These are phyloP conservation scores for Chamaecyparis obtusa DNA, from an alignment of 75 land plant species.

Conservation along the genomic window DNA sequence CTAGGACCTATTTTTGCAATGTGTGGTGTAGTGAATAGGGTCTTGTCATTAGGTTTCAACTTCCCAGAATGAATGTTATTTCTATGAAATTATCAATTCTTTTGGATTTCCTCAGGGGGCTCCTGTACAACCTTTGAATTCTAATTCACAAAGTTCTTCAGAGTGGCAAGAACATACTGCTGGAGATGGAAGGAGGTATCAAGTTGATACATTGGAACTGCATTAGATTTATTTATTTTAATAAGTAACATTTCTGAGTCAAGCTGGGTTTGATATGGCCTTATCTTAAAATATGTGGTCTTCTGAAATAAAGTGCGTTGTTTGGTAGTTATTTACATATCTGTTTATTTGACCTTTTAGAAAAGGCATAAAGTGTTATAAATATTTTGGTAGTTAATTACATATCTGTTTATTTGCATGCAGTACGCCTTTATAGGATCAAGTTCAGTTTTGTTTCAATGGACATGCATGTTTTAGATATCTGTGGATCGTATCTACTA, in stretches of 20 bases:
- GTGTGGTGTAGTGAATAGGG: not conserved
- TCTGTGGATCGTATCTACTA: not conserved
- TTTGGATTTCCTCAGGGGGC: slow-evolving; percentile 21
- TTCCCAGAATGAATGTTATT: too few relatives aligned
- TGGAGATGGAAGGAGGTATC: slow-evolving; percentile 76
- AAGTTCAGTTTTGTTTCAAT: not conserved
- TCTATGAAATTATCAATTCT: not conserved
- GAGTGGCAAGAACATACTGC: slow-evolving; percentile 84
- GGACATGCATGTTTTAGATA: not conserved
- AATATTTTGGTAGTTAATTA: too few relatives aligned
- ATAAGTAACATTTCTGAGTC: not conserved
- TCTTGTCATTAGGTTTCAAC: not conserved
- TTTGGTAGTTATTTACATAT: not conserved
- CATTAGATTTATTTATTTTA: not conserved
- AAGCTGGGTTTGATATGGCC: not conserved
- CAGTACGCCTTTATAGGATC: not conserved
- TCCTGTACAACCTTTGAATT: slow-evolving; percentile 16
- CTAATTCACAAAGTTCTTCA: slow-evolving; percentile 33
- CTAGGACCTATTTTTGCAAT: not conserved
- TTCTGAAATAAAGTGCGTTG: not conserved
- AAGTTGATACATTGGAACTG: not conserved
- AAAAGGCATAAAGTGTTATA: not conserved
- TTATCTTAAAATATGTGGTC: not conserved
- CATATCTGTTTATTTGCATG: too few relatives aligned
- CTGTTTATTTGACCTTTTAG: not conserved